Conservation (phyloP, 2,329 filamentous ascomycete genomes). For the Calonectria ilicicola region DNA sequence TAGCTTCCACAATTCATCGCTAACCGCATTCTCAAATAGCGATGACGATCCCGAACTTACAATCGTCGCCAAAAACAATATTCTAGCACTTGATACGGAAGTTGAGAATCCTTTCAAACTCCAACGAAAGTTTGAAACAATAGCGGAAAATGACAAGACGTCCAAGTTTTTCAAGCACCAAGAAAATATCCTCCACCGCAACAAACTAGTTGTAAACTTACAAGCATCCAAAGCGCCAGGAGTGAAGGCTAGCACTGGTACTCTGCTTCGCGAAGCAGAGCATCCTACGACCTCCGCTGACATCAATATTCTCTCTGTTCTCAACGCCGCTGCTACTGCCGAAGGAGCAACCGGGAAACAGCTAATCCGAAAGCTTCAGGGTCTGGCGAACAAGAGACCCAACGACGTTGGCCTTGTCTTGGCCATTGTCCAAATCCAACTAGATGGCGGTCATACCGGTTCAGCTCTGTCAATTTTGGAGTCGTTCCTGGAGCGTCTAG, state of each 20-base stretch:
- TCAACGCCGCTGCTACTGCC: slow-evolving; percentile 79
- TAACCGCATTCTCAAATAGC: slow-evolving; percentile 54
- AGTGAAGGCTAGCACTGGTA: slow-evolving; percentile 62
- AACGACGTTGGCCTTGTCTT: slow-evolving; percentile 84
- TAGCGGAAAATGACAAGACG: slow-evolving; percentile 63
- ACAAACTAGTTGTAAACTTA: slow-evolving; percentile 74
- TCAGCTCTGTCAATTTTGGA: slow-evolving; percentile 83
- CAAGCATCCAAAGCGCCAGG: slow-evolving; percentile 76
- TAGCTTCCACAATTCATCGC: slow-evolving; percentile 15
- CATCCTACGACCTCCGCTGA: slow-evolving; percentile 48
- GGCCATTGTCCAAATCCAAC: slow-evolving; percentile 84
- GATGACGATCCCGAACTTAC: slow-evolving; percentile 76
- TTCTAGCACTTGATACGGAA: slow-evolving; percentile 54
- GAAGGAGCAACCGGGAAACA: slow-evolving; percentile 73
- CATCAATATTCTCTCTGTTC: slow-evolving; percentile 58
- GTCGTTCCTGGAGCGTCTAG: slow-evolving; percentile 78
- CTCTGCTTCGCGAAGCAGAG: slow-evolving; percentile 47
- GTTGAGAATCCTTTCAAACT: slow-evolving; percentile 74
- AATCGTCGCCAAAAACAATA: slow-evolving; percentile 76
- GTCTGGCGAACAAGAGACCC: slow-evolving; percentile 78
- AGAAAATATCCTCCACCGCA: slow-evolving; percentile 64
- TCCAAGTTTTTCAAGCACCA: slow-evolving; percentile 82
- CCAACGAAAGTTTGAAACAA: slow-evolving; percentile 70
- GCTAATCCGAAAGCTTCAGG: slow-evolving; percentile 76
- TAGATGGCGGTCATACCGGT: slow-evolving; percentile 76